Evolutionary conservation across 257 asterid genomes (phyloP).

Genomic region (Solanum infundibuliforme): DNA sequence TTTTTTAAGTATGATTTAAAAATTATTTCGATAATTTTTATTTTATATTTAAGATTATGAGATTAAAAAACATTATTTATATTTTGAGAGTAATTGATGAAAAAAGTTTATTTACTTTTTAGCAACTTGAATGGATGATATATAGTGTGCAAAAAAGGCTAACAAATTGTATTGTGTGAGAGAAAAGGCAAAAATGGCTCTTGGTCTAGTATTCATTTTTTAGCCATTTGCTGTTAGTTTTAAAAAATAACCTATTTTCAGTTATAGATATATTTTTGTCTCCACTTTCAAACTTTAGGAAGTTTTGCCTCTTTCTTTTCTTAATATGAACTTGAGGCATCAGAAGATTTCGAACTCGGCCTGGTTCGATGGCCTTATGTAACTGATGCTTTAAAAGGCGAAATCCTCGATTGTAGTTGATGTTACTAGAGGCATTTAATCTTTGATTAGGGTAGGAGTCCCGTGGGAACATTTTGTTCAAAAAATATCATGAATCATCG

Average conservation of each 20-base stretch:
- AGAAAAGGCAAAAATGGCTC: neutral
- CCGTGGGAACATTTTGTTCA: no score
- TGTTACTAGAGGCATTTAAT: no score
- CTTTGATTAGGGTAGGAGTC: no score
- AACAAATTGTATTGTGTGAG: conserved; percentile 11
- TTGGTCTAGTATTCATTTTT: neutral
- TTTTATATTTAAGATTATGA: no score
- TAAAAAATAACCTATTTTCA: neutral
- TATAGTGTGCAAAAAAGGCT: conserved; percentile 25
- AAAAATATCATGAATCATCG: neutral
- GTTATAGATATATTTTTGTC: neutral
- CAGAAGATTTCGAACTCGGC: no score
- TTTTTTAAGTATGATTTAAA: no score
- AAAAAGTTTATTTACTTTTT: neutral
- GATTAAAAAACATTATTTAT: no score
- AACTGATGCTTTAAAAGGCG: no score
- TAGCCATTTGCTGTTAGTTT: neutral
- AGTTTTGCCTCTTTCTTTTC: neutral
- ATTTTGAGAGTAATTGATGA: neutral
- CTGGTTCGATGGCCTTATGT: no score
- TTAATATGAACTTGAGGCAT: no score
- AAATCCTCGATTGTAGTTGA: no score
- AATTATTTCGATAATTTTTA: no score
- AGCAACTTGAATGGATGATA: conserved; percentile 17
- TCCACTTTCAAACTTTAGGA: neutral